Evolutionary conservation across 768 basidiomycete genomes (phyloP), one percentile per base, ranked within the genome.

Genomic region (Leccinum pellstonianum): DNA sequence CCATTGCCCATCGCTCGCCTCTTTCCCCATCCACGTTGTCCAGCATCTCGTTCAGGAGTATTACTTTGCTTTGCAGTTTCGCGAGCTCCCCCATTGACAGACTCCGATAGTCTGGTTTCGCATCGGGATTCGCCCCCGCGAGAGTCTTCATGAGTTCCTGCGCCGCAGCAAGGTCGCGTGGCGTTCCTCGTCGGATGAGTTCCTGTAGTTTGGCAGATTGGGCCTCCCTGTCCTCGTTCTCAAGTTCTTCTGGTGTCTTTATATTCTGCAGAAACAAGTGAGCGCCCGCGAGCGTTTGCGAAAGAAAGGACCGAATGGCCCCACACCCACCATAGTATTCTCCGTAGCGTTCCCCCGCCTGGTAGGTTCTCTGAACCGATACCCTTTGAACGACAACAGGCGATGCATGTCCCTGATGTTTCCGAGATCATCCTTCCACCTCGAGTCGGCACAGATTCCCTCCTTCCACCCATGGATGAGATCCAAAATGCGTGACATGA

Each of bases 161-260:
- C 12, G 97, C 97, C 5, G 90, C 93, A 1, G 90, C 91, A 2
- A 99, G 83, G 75, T 99, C 97, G 64, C 93, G 85, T 0, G 97
- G 97, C 19, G 96, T 96, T 14, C 96, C 97, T 57, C 97, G 80
- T 50, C 97, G 86, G 59, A 99, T 98, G 41, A 98, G 85, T 72
- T 99, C 97, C 75, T 99, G 97, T n/a, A 99, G 81, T 79, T 99
- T 98, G 0, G 97, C 97, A 0, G 89, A 88, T 71, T 99, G 96
- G 0, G 96, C 97, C 60, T 87, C 88, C 12, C 97, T 83, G 71
- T 99, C 97, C 71, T 98, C 97, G 60, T 86, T 88, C 70, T 99
- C 97, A 3, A 99, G 84, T 73, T 99, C 96, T 57, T 95, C 93
- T 0, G 97, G 95, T 0, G 92, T 88, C 79, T 98, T 98, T 29